Evolutionary conservation across 1,139 yeast genomes (phyloP), one percentile per base, ranked within the genome.

Genomic region (Suhomyces terraborum): DNA sequence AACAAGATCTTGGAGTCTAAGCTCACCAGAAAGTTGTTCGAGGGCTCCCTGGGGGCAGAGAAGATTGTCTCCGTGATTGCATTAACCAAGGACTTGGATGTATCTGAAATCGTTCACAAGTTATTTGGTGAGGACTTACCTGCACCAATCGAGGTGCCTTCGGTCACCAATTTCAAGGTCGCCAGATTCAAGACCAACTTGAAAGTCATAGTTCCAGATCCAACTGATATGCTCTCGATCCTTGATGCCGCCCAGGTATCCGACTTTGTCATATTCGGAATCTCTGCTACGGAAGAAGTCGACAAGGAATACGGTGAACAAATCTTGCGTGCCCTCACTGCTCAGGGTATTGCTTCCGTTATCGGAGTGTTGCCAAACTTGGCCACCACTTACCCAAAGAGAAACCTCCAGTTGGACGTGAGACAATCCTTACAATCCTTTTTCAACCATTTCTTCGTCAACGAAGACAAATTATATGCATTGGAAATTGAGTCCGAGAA

Each of bases 391-490:
- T 84, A 83, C 50, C 86, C 86, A 21, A 85, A 84, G 62, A 80
- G 77, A 54, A 88, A 88, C 58, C 78, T 84, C 51, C 97, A 88
- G 60, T 62, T 75, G 43, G 95, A 87, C 54, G 77, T 88, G 21
- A 78, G 86, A 55, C 86, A 80, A 58, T 89, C 98, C 3, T 73
- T 94, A 51, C 79, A 82, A 40, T 85, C 95, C 41, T 91, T 77
- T 64, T 88, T 88, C 66, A 73, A 73, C 45, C 97, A 93, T 69
- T 94, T 93, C 68, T 94, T 93, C 72, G 96, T 98, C 7, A 77
- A 78, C 27, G 85, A 82, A 50, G 96, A 88, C 28, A 85, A 83
- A 61, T 67, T 93, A 22, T 91, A 71, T 64, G 81, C 86, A 32
- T 64, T 88, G 42, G 95, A 88, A 53, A 68, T 66, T 35, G 67